Percentiles rank a stretch among this genome's conserved stretches.
phyloP scores from a whole-genome alignment of 768 basidiomycete genomes.

The Kwoniella sp. region DNA sequence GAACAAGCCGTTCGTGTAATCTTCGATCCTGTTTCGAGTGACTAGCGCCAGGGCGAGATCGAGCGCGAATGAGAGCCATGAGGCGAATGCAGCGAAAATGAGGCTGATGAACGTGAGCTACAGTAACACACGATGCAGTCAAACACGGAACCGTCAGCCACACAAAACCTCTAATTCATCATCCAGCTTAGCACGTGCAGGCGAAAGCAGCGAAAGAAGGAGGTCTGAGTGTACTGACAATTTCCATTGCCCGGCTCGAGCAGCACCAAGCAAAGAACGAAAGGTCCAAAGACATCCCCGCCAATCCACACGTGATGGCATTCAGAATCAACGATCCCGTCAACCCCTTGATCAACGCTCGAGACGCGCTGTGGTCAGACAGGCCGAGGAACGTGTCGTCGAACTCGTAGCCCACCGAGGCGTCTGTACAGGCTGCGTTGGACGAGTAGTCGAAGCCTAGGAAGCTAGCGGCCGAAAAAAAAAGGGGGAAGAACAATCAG shows the following conservation, averaged over 20 bases:
- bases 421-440: conserved; percentile 64
- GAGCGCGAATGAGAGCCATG: conserved; percentile 41
- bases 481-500: no score
- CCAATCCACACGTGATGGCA: conserved; percentile 40
- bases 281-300: conserved; percentile 41
- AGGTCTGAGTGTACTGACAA: no score
- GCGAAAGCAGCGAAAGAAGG: background rate
- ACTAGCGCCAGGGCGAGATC: conserved; percentile 42
- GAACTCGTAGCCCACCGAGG: conserved; percentile 71
- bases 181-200: background rate
- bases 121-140: no score
- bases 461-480: conserved; percentile 56
- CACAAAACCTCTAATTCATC: no score
- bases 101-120: conserved; percentile 44
- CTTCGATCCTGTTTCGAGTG: conserved; percentile 31
- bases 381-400: conserved; percentile 61
- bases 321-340: conserved; percentile 43
- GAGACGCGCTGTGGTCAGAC: conserved; percentile 50
- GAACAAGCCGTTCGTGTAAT: conserved; percentile 26
- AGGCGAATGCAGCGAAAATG: conserved; percentile 28
- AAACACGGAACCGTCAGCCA: background rate
- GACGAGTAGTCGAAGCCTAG: conserved; percentile 59
- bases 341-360: conserved; percentile 30
- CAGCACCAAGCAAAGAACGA: conserved; percentile 49
- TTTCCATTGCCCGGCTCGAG: conserved; percentile 37